Evolutionary conservation across 2,329 filamentous ascomycete species (phyloP).

Genomic region (Apiospora pterosperma): DNA sequence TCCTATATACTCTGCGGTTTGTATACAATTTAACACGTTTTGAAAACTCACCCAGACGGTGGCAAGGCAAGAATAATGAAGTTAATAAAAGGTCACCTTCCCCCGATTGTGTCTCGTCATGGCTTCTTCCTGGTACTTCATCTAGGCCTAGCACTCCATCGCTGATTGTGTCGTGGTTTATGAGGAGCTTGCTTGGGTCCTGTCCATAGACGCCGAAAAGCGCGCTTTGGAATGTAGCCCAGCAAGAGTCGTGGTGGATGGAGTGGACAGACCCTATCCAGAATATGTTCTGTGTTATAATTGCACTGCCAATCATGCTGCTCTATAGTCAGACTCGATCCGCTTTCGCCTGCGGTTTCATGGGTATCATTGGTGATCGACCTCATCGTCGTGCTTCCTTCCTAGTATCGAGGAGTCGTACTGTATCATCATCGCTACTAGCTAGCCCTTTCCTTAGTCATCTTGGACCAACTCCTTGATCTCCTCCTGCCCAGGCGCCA

Average conservation of each 20-base stretch:
- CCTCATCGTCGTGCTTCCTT: background rate
- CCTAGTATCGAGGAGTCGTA: background rate
- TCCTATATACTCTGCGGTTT: background rate
- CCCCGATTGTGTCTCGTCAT: background rate
- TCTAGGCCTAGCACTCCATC: background rate
- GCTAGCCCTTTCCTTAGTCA: constrained; percentile 34
- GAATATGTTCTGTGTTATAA: background rate
- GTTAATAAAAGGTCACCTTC: background rate
- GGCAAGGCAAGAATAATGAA: background rate
- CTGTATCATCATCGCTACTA: background rate
- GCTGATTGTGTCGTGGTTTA: background rate
- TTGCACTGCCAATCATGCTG: no score
- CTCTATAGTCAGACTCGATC: background rate
- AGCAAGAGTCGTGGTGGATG: no score
- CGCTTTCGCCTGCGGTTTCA: background rate
- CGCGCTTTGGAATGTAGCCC: no score
- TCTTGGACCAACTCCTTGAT: constrained; percentile 66
- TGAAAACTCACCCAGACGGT: background rate
- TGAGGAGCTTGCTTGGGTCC: no score
- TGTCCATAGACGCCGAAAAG: no score
- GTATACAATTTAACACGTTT: background rate
- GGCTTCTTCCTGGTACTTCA: background rate
- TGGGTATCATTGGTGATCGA: background rate
- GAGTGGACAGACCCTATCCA: no score
- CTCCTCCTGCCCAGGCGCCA: constrained; percentile 48